Conservation (phyloP, 1,284 basidiomycete genomes). For the Xanthoconium separans region DNA sequence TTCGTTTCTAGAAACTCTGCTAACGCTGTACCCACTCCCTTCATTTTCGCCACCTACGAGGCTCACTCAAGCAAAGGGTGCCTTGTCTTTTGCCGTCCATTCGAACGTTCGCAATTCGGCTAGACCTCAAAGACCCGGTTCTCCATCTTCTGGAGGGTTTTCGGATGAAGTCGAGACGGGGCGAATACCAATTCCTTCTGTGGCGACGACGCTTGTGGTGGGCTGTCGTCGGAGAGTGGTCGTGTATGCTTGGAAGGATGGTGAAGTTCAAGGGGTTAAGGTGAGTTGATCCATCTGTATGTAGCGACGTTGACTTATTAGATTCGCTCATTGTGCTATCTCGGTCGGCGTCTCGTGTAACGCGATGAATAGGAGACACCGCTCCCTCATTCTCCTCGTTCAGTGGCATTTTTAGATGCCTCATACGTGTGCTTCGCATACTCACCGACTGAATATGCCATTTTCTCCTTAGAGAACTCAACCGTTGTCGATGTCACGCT, state of each 20-base stretch:
- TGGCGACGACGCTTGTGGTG: conserved; percentile 78
- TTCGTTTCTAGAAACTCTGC: conserved; percentile 51
- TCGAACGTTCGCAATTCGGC: conserved; percentile 50
- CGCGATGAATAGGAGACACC: conserved; percentile 59
- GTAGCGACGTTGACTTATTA: neutral
- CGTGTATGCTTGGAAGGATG: conserved; percentile 85
- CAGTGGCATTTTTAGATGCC: conserved; percentile 65
- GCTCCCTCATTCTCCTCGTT: conserved; percentile 84
- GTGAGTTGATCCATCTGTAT: conserved; percentile 39
- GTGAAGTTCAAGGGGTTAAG: conserved; percentile 73
- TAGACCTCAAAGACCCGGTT: conserved; percentile 9
- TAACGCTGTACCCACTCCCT: conserved; percentile 65
- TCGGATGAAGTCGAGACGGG: conserved; percentile 37
- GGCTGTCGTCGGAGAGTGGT: conserved; percentile 86
- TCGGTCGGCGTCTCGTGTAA: conserved; percentile 5
- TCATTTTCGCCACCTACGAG: conserved; percentile 66
- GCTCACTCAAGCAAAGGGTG: conserved; percentile 72
- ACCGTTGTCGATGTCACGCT: conserved; percentile 56
- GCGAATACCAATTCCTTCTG: conserved; percentile 43
- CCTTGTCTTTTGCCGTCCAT: conserved; percentile 78
- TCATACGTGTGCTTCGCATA: conserved; percentile 75
- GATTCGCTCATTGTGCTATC: neutral
- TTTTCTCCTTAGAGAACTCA: conserved; percentile 68
- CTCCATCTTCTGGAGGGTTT: conserved; percentile 7
- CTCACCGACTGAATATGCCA: conserved; percentile 69